Conservation (phyloP, 768 basidiomycete genomes). For the Plicaturopsis crispa region DNA sequence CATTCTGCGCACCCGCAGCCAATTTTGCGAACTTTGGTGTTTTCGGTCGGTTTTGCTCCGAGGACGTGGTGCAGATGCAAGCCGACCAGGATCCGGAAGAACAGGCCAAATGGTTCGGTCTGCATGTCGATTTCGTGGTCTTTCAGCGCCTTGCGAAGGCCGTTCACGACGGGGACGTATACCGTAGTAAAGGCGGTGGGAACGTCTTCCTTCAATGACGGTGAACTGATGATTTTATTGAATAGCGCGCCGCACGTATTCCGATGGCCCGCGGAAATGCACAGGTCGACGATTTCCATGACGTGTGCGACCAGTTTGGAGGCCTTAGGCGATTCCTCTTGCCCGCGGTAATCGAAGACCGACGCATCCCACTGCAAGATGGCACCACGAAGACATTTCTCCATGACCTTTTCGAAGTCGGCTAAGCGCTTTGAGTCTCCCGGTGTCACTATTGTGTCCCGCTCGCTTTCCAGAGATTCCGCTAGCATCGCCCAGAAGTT, state of each 20-base stretch:
- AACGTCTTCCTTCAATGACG: not conserved
- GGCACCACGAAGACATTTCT: not conserved
- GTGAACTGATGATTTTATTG: constrained; percentile 12
- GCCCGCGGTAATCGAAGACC: not conserved
- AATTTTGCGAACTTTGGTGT: constrained; percentile 17
- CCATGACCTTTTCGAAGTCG: not conserved
- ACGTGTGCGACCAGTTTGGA: constrained; percentile 15
- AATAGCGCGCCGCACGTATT: constrained; percentile 16
- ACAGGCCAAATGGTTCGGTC: constrained; percentile 19
- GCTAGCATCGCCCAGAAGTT: not conserved
- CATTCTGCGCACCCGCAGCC: constrained; percentile 26
- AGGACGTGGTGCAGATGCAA: constrained; percentile 21
- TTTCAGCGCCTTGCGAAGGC: constrained; percentile 13
- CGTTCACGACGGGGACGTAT: constrained; percentile 19
- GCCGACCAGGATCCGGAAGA: constrained; percentile 21
- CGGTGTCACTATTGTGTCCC: not conserved
- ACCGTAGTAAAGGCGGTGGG: constrained; percentile 16
- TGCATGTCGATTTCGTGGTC: constrained; percentile 11
- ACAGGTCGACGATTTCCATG: constrained; percentile 17
- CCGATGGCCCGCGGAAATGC: constrained; percentile 13
- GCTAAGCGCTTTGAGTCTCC: not conserved
- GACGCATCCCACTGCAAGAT: not conserved
- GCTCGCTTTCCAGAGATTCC: not conserved
- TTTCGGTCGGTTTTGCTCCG: constrained; percentile 11
- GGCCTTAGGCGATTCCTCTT: not conserved